A percentile compares a stretch with the other conserved stretches of the same genome.
Conservation (phyloP, 306 rosid species). For the Astragalus glycyphyllos region DNA sequence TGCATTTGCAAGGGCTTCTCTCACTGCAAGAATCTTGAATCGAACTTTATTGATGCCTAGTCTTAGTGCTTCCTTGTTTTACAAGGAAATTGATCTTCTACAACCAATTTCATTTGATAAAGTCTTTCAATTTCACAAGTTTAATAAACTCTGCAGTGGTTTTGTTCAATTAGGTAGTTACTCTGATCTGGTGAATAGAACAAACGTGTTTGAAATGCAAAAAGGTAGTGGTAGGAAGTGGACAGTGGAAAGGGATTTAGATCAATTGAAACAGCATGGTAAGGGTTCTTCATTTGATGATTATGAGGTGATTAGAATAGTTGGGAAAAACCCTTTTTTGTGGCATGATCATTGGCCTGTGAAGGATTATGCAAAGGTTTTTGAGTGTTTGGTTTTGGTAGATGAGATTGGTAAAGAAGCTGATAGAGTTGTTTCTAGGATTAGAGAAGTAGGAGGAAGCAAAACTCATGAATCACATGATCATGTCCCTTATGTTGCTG, state of each 20-base stretch:
- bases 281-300: slow-evolving; percentile 52
- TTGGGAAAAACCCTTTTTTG: slow-evolving; percentile 81
- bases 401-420: slow-evolving; percentile 74
- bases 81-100: slow-evolving; percentile 81
- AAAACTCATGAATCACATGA: not conserved
- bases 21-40: slow-evolving; percentile 75
- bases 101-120: slow-evolving; percentile 75
- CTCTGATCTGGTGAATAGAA: slow-evolving; percentile 55
- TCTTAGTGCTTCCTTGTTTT: slow-evolving; percentile 85
- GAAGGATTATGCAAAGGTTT: slow-evolving; percentile 75
- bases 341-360: slow-evolving; percentile 99
- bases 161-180: slow-evolving; percentile 66
- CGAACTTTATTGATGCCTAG: slow-evolving; percentile 88
- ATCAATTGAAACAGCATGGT: slow-evolving; percentile 60
- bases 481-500: slow-evolving; percentile 68
- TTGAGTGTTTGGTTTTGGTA: slow-evolving; percentile 78
- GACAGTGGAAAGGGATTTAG: slow-evolving; percentile 77
- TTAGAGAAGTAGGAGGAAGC: slow-evolving; percentile 49
- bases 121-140: slow-evolving; percentile 69
- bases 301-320: slow-evolving; percentile 62
- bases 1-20: slow-evolving; percentile 88
- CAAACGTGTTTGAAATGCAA: slow-evolving; percentile 53
- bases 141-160: slow-evolving; percentile 66
- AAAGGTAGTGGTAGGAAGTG: slow-evolving; percentile 95
- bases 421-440: slow-evolving; percentile 68